A percentile compares a stretch with the other conserved stretches of the same genome.
These are phyloP conservation scores for Echeveria elegans DNA, from an alignment of 164 flowering plant species.

Conservation along the genomic window DNA sequence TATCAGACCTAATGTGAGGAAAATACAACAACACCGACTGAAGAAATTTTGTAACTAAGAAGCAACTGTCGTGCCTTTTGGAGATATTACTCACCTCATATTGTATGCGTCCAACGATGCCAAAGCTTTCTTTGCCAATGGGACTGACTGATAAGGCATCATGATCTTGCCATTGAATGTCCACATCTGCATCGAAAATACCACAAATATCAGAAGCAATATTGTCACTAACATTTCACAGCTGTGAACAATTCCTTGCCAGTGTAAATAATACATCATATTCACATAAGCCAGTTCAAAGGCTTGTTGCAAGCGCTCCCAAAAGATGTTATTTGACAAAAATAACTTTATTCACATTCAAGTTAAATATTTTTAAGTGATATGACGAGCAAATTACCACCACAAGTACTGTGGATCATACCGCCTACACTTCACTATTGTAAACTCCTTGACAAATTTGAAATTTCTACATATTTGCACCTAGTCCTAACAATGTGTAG, in stretches of 20 bases:
- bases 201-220: not conserved
- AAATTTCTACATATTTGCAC: not conserved
- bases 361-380: not conserved
- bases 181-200: constrained; percentile 44
- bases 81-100: constrained; percentile 58
- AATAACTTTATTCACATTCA: not conserved
- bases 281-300: not conserved
- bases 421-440: not conserved
- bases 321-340: not conserved
- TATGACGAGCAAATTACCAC: not conserved
- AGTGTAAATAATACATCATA: not conserved
- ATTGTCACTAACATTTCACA: not conserved
- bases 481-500: not conserved
- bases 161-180: constrained; percentile 47
- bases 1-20: not conserved
- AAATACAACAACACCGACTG: not conserved
- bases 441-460: not conserved
- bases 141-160: constrained; percentile 31
- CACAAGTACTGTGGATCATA: not conserved
- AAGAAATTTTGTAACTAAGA: not conserved
- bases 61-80: too few relatives aligned
- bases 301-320: not conserved
- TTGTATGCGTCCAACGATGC: constrained; percentile 45
- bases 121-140: constrained; percentile 32
- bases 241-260: not conserved